A percentile compares a stretch with the other conserved stretches of the same genome.
Conservation (phyloP, 768 basidiomycete genomes). For the Myochromella boudieri region DNA sequence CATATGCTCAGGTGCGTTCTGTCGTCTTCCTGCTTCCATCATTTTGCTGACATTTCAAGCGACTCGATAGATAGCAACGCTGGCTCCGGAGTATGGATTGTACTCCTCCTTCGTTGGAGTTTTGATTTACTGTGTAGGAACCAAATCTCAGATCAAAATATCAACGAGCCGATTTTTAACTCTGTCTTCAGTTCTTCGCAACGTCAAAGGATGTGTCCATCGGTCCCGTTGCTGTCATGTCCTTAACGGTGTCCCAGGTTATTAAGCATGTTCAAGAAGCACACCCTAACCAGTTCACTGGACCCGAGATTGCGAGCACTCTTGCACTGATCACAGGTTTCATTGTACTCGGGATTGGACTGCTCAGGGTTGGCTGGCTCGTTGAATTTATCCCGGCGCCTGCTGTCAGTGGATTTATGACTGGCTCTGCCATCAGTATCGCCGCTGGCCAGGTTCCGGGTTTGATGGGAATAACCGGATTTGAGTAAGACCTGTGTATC, state of each 20-base stretch:
- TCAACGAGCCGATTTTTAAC: not conserved
- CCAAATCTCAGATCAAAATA: too few relatives aligned
- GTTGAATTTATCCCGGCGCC: constrained; percentile 92
- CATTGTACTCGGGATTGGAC: constrained; percentile 86
- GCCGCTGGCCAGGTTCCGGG: constrained; percentile 86
- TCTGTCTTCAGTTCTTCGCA: constrained; percentile 72
- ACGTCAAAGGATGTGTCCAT: constrained; percentile 99
- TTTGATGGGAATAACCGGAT: constrained; percentile 83
- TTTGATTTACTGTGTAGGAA: constrained; percentile 73
- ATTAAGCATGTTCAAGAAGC: constrained; percentile 60
- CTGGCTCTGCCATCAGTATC: constrained; percentile 95
- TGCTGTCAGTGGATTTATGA: constrained; percentile 92
- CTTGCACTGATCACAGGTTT: constrained; percentile 88
- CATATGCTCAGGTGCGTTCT: constrained; percentile 67
- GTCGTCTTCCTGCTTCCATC: not conserved
- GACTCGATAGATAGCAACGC: constrained; percentile 73
- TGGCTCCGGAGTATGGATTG: constrained; percentile 86
- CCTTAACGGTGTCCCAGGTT: constrained; percentile 80
- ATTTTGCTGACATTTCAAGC: not conserved
- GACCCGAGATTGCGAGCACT: constrained; percentile 78
- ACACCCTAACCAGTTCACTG: constrained; percentile 58
- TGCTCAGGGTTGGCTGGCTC: constrained; percentile 89
- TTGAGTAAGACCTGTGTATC: constrained; percentile 57
- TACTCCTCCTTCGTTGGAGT: constrained; percentile 94
- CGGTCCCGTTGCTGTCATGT: constrained; percentile 99